Base-by-base conservation (phyloP, 2,329 filamentous ascomycete genomes). In the Huntiella moniliformis region DNA sequence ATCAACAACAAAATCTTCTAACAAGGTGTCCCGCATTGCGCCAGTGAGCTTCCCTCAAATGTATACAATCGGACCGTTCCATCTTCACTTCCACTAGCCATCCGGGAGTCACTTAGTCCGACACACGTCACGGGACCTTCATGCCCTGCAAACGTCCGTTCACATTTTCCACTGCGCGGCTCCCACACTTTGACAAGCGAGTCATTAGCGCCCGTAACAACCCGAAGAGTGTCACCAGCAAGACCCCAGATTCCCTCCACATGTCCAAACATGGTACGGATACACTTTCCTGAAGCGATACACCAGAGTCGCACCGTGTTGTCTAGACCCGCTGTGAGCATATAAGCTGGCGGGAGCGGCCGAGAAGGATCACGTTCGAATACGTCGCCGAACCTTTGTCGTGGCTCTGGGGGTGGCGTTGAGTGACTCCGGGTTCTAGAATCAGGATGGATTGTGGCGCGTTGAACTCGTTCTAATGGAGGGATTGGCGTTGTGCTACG, bases 151-250 rank as follows among this genome's bases (percentile, higher is more conserved):
- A 94, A 88, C 3, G 87, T 96, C 42, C 86, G 71, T 60, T 96
- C 87, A 61, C 87, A 94, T 56, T 82, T 85, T 22, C 91, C 91
- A 1, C 82, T 87, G 48, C 86, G 69, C 12, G 88, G 82, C 62
- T 96, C 88, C 91, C 91, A 98, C 31, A 73, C 60, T 65, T 96
- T 96, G 55, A 94, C 82, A 76, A 88, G 92, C 37, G 84, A 79
- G 61, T 98, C 91, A 60, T 96, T 86, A 8, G 84, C 82, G 1
- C 87, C 88, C 13, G 81, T 85, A 11, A 96, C 85, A 12, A 94
- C 76, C 8, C 91, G 77, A 15, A 96, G 66, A 1, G 82, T 87
- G 61, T 96, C 88, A 3, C 83, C 88, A 0, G 82, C 84, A 2
- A 98, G 69, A 4, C 83, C 82, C 91, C 91, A 98, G 15, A 98